Evolutionary conservation across 2,329 filamentous ascomycete genomes (phyloP), one percentile per base, ranked within the genome.

Genomic region (Diaporthe ampelina): DNA sequence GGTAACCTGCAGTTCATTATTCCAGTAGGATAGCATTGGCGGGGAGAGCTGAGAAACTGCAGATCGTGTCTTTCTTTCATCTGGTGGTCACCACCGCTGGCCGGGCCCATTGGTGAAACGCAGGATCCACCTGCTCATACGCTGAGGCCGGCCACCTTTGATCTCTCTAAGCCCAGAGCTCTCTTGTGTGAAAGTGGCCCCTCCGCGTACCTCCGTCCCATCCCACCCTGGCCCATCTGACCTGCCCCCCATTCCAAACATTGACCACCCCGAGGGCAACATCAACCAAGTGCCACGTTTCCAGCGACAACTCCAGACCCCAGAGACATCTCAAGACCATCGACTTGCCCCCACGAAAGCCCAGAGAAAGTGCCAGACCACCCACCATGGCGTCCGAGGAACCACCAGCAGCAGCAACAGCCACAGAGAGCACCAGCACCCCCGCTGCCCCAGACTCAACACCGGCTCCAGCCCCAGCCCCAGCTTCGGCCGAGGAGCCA

Each of bases 321-420:
- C 26, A 56, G 45, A 4, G 32, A n/a, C 24, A 45, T 59, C 13
- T 35, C 50, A 58, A 29, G 21, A 54, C 6, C 24, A 59, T 54
- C 43, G 10, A 58, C 21, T 21, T 54, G n/a, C 50, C 61, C 29
- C 21, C 69, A 67, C 37, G n/a, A 48, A 17, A 48, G 37, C 52
- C 56, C 54, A 56, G 37, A 56, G n/a, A 67, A 32, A 37, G 35
- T 24, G 32, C 48, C 63, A 40, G 13, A 19, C n/a, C 63, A 50
- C 48, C 40, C 74, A 48, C 24, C 19, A 76, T 76, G 74, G 72
- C 72, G 17, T 76, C 74, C 29, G 74, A 76, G 61, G 68, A 65
- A 63, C 19, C 68, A 67, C 21, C 50, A 50, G 56, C 54, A 58
- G 56, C 69, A 67, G 26, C 37, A 40, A 48, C 54, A 50, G 56